Conservation (phyloP, 2,329 filamentous ascomycete genomes). For the Penicillium sp. region DNA sequence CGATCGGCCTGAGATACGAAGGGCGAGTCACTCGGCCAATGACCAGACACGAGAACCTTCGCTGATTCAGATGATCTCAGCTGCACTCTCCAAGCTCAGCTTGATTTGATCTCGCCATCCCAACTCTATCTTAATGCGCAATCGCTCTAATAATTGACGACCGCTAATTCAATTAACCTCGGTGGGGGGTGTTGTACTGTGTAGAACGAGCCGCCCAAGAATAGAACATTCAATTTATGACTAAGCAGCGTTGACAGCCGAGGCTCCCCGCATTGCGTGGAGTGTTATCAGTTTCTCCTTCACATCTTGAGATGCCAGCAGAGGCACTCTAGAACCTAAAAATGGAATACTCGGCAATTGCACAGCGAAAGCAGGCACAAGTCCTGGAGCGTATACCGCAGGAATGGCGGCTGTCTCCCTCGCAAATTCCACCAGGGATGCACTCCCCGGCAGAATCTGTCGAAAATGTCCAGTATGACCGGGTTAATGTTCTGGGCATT, state of each 20-base stretch:
- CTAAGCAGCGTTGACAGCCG: background rate
- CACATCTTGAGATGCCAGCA: background rate
- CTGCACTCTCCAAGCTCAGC: too few species aligned
- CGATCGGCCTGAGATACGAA: background rate
- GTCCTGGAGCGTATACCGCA: conserved; percentile 45
- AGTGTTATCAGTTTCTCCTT: background rate
- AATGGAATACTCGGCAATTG: conserved; percentile 37
- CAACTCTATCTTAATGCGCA: too few species aligned
- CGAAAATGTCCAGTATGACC: conserved; percentile 37
- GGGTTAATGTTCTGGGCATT: conserved; percentile 52
- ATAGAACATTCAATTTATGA: conserved; percentile 4
- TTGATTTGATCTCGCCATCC: too few species aligned
- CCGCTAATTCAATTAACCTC: too few species aligned
- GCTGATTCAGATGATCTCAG: background rate
- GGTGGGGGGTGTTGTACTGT: background rate
- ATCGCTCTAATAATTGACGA: too few species aligned
- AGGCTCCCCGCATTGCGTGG: conserved; percentile 15
- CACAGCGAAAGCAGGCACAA: conserved; percentile 45
- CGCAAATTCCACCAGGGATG: conserved; percentile 41
- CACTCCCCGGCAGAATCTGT: conserved; percentile 43
- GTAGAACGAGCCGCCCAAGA: background rate
- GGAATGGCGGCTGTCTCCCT: conserved; percentile 44
- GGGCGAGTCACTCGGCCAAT: background rate
- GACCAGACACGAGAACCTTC: background rate
- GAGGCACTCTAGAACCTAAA: background rate